Evolutionary conservation across 2,329 filamentous ascomycete genomes (phyloP).

Genomic region (Atkinsonella hypoxylon): DNA sequence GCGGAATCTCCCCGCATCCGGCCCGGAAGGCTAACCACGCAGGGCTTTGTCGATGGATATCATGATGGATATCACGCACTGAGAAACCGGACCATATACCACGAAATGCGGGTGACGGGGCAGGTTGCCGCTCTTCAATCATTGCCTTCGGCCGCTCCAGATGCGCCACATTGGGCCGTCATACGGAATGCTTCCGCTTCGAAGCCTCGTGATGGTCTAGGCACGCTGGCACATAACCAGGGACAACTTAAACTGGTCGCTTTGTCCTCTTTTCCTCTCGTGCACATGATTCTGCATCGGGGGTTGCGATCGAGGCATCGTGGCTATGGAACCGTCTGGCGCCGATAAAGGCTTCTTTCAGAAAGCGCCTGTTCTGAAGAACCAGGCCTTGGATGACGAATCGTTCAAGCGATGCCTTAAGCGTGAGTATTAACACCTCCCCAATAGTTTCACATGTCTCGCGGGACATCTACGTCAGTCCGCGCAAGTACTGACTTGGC

Average conservation of each 20-base stretch:
- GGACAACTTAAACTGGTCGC: neutral
- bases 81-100: no score
- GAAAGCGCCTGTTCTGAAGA: conserved; percentile 35
- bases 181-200: neutral
- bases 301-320: neutral
- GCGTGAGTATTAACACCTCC: conserved; percentile 24
- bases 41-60: no score
- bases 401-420: conserved; percentile 39
- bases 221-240: neutral
- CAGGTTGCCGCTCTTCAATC: neutral
- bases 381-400: conserved; percentile 45
- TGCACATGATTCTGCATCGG: neutral
- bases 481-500: no score
- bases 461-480: no score
- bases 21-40: no score
- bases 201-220: neutral
- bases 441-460: no score
- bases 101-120: no score
- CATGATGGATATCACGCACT: no score
- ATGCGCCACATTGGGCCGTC: neutral
- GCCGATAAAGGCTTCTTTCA: conserved; percentile 45
- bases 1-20: no score
- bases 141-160: neutral
- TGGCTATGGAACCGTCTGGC: conserved; percentile 30
- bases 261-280: neutral